Base-by-base conservation (phyloP, 106 monocot species). In the Dioscorea alata region DNA sequence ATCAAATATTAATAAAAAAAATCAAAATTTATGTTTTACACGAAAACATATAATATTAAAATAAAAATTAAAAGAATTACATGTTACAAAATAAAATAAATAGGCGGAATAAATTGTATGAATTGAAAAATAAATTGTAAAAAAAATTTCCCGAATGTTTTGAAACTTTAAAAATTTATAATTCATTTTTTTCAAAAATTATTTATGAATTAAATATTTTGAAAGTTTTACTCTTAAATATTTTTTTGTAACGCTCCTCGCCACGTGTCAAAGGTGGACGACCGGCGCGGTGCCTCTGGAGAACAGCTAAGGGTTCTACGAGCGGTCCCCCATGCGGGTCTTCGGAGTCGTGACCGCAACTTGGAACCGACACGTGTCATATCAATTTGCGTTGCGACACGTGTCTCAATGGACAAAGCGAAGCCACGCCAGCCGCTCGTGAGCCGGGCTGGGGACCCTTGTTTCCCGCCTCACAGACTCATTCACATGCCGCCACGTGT, bases 381-480 rank as follows among this genome's bases (percentile, higher is more conserved):
- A 0, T 54, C 9, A 13, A 5, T 19, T 4, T 12, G 1, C 28
- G 28, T 28, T 28, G 3, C 51, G 51, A 51, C 51, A 51, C 51
- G 51, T 17, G 51, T 51, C 51, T 17, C 51, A 1, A 4, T 13
- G 51, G 17, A 28, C 28, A 12, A 54, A 19, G 3, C 54, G 18
- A 54, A 16, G 54, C 54, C 54, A 54, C 54, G 54, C 54, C 54
- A 54, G 54, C 54, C 54, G 18, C 54, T 18, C 54, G 54, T 54
- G 54, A 54, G 18, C 54, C 54, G 54, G 54, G 54, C 15, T 18
- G 54, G 13, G 19, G 54, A 54, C 54, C 54, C 13, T 54, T 54
- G 54, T 54, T 54, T 54, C 18, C 18, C 54, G 54, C 19, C 54
- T 16, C 7, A 8, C 18, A 3, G 15, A 16, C 0, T 0, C 54